Evolutionary conservation across 768 basidiomycete genomes (phyloP).

Genomic region (Serpula lacrymans): DNA sequence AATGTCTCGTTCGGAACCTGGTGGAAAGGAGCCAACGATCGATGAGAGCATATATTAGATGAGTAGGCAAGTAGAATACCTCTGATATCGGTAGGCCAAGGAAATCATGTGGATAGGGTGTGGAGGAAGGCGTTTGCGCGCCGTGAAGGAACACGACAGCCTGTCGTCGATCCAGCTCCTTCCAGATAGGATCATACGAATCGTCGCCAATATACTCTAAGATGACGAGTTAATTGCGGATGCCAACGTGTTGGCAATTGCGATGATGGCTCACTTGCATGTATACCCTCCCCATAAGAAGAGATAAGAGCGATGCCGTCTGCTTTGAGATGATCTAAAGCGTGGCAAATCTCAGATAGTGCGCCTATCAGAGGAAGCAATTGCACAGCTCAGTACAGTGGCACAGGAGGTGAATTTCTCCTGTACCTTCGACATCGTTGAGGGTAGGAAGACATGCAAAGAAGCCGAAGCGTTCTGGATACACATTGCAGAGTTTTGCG

Average conservation of each 20-base stretch:
- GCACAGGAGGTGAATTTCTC: background rate
- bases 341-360: slow-evolving; percentile 57
- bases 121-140: slow-evolving; percentile 60
- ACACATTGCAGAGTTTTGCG: slow-evolving; percentile 42
- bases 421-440: slow-evolving; percentile 58
- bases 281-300: slow-evolving; percentile 54
- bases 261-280: slow-evolving; percentile 45
- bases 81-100: slow-evolving; percentile 70
- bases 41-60: slow-evolving; percentile 3
- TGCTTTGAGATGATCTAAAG: slow-evolving; percentile 57
- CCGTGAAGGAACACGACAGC: slow-evolving; percentile 74
- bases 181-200: slow-evolving; percentile 63
- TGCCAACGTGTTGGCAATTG: background rate
- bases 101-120: slow-evolving; percentile 57
- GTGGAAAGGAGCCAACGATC: slow-evolving; percentile 5
- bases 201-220: slow-evolving; percentile 67
- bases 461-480: slow-evolving; percentile 64
- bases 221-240: slow-evolving; percentile 6
- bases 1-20: slow-evolving; percentile 82
- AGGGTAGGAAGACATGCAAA: slow-evolving; percentile 64
- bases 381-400: no score
- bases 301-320: slow-evolving; percentile 67
- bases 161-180: slow-evolving; percentile 56
- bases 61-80: slow-evolving; percentile 33
- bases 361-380: slow-evolving; percentile 37